Base-by-base conservation (phyloP, 805 yeast species). In the Hagleromyces aurorensis region DNA sequence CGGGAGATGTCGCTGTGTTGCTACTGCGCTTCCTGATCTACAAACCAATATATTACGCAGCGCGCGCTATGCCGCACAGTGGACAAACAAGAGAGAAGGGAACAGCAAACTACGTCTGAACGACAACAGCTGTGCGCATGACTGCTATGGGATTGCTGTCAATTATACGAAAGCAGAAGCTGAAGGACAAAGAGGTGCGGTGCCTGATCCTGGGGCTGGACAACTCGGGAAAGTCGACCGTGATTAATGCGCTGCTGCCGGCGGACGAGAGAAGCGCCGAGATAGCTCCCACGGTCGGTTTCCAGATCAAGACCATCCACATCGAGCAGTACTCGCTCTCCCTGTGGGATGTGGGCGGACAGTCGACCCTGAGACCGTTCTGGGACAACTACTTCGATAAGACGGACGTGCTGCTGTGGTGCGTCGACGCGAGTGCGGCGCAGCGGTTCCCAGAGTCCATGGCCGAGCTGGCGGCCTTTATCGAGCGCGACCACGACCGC, bases 331-430 rank as follows among this genome's bases (percentile, higher is more conserved):
- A 37, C 23, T 40, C 38, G 21, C 49, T 80, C 29, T 77, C 77
- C 40, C 51, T 79, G 17, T 80, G 94, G 97, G 95, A 84, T 49
- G 75, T 87, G 8, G 97, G 97, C 4, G 97, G 97, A 2, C 97
- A 87, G 54, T 59, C 68, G 25, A 70, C 89, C 1, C 62, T 87
- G 23, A 61, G 97, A 26, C 76, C 87, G 11, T 86, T 86, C 64
- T 87, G 97, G 97, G 75, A 82, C 45, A 89, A 87, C 57, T 87
- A 89, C 55, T 87, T 81, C 48, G 96, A 86, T 41, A 75, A 72
- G 44, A 74, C 81, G 0, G 87, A 87, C 44, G 72, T 74, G 5
- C 61, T 87, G 11, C 56, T 87, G 8, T 87, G 96, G 96, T 94
- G 87, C 13, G 68, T 89, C 5, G 96, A 89, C 55, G 67, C 74